phyloP scores from a whole-genome alignment of 2,329 filamentous ascomycete species.

The Exophiala aquamarina region DNA sequence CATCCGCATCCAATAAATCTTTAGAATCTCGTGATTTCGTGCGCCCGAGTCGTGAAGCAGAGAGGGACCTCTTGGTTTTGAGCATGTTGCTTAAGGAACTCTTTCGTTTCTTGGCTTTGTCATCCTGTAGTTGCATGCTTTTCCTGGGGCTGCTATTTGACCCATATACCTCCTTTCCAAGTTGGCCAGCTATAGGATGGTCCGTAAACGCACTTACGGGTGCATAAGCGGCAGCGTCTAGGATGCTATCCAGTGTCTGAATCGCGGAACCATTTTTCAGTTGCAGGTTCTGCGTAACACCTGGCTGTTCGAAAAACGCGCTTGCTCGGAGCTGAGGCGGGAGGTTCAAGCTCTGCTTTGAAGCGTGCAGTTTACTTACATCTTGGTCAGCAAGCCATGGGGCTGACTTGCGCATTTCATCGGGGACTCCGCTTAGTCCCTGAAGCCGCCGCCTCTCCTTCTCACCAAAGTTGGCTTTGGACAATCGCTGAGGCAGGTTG shows the following conservation, averaged over 20 bases:
- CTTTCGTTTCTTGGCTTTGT: slow-evolving; percentile 32
- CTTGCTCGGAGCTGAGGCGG: slow-evolving; percentile 88
- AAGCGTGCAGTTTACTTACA: slow-evolving; percentile 19
- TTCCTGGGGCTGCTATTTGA: slow-evolving; percentile 30
- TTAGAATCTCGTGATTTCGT: slow-evolving; percentile 20
- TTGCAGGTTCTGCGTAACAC: slow-evolving; percentile 55
- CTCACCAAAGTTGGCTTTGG: slow-evolving; percentile 64
- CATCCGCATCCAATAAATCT: slow-evolving; percentile 16
- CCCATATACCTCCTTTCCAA: slow-evolving; percentile 75
- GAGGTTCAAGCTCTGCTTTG: slow-evolving; percentile 45
- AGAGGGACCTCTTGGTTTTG: slow-evolving; percentile 24
- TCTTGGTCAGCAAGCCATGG: slow-evolving; percentile 41
- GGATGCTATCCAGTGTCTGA: slow-evolving; percentile 83
- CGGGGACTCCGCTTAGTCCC: slow-evolving; percentile 64
- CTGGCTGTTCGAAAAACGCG: slow-evolving; percentile 78
- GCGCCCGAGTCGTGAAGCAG: slow-evolving; percentile 23
- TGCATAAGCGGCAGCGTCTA: slow-evolving; percentile 83
- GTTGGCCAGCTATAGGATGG: slow-evolving; percentile 75
- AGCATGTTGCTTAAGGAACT: slow-evolving; percentile 33
- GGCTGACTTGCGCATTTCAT: slow-evolving; percentile 54
- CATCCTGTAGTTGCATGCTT: slow-evolving; percentile 25
- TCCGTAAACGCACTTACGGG: slow-evolving; percentile 91
- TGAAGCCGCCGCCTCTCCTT: slow-evolving; percentile 73
- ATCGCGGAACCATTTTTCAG: slow-evolving; percentile 77
- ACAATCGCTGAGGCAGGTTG: slow-evolving; percentile 85